These are phyloP conservation scores for cucumber (Cucumis sativus) DNA, from an alignment of 306 rosid genomes.

Conservation along the genomic window DNA sequence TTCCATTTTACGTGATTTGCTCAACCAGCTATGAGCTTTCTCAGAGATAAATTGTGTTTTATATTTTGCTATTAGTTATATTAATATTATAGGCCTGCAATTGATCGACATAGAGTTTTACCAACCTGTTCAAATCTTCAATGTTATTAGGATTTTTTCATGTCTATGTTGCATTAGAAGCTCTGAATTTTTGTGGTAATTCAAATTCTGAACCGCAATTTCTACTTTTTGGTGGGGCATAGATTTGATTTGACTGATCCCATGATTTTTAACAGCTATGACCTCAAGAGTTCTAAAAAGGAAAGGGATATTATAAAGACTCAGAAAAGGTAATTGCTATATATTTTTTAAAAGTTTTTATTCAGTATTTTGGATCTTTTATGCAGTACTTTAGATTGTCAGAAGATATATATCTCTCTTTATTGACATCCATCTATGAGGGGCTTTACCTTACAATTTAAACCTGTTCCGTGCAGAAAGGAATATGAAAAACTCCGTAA, in stretches of 20 bases:
- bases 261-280: slow-evolving; percentile 52
- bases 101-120: background rate
- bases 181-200: background rate
- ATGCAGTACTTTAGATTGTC: background rate
- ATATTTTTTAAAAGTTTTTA: background rate
- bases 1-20: background rate
- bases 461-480: slow-evolving; percentile 47
- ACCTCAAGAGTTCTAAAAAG: slow-evolving; percentile 61
- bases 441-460: background rate
- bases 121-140: background rate
- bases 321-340: slow-evolving; percentile 50
- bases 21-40: background rate
- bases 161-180: background rate
- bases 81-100: background rate
- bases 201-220: background rate
- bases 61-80: background rate
- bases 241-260: slow-evolving; percentile 19
- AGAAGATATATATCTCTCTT: background rate
- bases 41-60: background rate
- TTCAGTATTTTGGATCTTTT: background rate
- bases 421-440: background rate
- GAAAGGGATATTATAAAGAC: slow-evolving; percentile 57
- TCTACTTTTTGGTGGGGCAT: background rate
- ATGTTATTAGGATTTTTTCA: background rate
- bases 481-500: slow-evolving; percentile 77